These are phyloP conservation scores for Neodidymelliopsis sp. DNA, from an alignment of 2,329 filamentous ascomycete species.

Conservation along the genomic window DNA sequence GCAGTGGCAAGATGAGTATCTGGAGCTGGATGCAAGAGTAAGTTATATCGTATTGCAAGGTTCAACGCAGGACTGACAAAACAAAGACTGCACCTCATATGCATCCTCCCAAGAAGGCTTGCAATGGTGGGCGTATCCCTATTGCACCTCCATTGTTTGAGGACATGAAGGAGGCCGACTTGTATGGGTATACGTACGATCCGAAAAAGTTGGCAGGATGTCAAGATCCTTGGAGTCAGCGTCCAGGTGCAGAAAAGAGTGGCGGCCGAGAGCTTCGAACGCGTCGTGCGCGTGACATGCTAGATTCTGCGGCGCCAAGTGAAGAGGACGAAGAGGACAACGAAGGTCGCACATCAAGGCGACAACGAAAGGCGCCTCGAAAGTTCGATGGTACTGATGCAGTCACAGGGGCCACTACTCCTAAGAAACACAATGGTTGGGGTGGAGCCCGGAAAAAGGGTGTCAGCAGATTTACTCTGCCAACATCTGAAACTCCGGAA, in stretches of 20 bases:
- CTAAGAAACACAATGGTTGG: constrained; percentile 47
- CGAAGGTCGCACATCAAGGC: constrained; percentile 40
- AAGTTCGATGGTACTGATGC: constrained; percentile 45
- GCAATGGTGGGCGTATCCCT: constrained; percentile 57
- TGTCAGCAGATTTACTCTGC: constrained; percentile 42
- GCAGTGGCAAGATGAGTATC: constrained; percentile 66
- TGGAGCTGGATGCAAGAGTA: constrained; percentile 59
- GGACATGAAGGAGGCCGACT: constrained; percentile 66
- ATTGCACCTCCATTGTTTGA: constrained; percentile 60
- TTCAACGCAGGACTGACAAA: constrained; percentile 4
- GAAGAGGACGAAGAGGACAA: constrained; percentile 50
- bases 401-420: constrained; percentile 40
- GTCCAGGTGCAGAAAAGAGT: constrained; percentile 53
- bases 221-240: constrained; percentile 65
- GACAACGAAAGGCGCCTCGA: constrained; percentile 46
- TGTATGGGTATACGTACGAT: constrained; percentile 68
- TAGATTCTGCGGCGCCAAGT: constrained; percentile 47
- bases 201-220: constrained; percentile 57
- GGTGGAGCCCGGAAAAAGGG: constrained; percentile 49
- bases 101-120: constrained; percentile 59
- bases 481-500: constrained; percentile 46
- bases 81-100: constrained; percentile 59
- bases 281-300: constrained; percentile 51
- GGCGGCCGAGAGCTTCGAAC: constrained; percentile 57
- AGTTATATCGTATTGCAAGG: constrained; percentile 9